phyloP scores from a whole-genome alignment of 2,329 filamentous ascomycete species.

The Sporothrix schenckii region DNA sequence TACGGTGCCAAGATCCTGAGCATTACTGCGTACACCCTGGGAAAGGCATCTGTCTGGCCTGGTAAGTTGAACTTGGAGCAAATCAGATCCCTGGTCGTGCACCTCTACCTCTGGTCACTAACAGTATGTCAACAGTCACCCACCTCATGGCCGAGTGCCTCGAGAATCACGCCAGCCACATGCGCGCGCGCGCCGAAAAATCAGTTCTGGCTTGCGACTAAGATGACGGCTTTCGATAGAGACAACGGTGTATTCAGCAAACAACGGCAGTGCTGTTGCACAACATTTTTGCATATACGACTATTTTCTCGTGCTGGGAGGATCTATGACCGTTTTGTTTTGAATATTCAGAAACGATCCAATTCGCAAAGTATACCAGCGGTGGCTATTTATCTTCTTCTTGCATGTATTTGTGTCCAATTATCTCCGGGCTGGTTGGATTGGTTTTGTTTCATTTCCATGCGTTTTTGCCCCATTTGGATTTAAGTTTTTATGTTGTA shows the following conservation, averaged over 20 bases:
- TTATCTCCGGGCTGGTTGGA: neutral
- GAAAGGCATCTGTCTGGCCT: constrained; percentile 90
- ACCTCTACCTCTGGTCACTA: neutral
- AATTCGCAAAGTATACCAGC: neutral
- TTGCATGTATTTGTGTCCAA: neutral
- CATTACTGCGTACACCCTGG: constrained; percentile 82
- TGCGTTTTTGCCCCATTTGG: neutral
- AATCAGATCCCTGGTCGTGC: neutral
- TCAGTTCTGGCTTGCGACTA: constrained; percentile 47
- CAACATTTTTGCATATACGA: neutral
- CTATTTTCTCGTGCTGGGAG: neutral
- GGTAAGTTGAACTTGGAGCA: constrained; percentile 56
- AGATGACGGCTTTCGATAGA: neutral
- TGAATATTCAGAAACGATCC: neutral
- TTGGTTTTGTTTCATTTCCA: too few species aligned
- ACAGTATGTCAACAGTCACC: constrained; percentile 47
- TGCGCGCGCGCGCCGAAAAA: constrained; percentile 57
- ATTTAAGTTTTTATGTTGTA: neutral
- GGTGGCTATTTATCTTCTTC: neutral
- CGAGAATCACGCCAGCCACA: constrained; percentile 57
- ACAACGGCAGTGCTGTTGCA: neutral
- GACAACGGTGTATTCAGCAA: neutral
- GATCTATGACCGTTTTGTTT: neutral
- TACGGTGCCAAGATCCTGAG: constrained; percentile 83
- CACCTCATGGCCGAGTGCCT: constrained; percentile 60